Base-by-base conservation (phyloP, 106 monocot species). In the Acanthochlamys bracteata region DNA sequence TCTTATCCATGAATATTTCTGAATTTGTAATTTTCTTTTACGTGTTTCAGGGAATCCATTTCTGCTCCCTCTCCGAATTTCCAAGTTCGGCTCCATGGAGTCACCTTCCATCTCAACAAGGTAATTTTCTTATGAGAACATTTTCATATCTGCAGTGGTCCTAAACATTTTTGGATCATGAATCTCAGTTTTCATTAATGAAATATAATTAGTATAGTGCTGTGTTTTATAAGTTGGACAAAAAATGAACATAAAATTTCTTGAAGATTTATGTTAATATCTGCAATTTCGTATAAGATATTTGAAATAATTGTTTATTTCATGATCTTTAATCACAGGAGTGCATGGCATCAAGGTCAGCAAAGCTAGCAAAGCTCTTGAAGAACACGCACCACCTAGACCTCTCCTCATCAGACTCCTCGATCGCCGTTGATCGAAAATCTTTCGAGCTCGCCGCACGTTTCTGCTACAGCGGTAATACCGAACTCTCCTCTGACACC, bases 381-480 rank as follows among this genome's bases (percentile, higher is more conserved):
- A 16, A 51, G 11, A 11, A 23, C n/a, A 43, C 19, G 11, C 20
- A 13, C 7, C 21, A 62, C 15, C 17, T 66, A 25, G 65, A 58
- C 1, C 73, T 42, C 26, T 17, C 54, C 24, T 25, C 57, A 41
- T n/a, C n/a, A n/a, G n/a, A n/a, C n/a, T n/a, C n/a, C n/a, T n/a
- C n/a, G n/a, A 33, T 51, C 65, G 19, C 61, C 58, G 21, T 69
- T 4, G 65, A 66, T 23, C 17, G 25, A 9, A 17, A 61, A 15
- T 33, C 74, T 25, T 77, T 82, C 66, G 13, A 20, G 21, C 22
- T 71, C 15, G 69, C 42, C 49, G 76, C 19, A 15, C 39, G 45
- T 10, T 82, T 82, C 70, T 82, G 73, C 77, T 70, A 77, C 70
- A 74, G 77, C 55, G 3, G 15, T 3, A 49, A 55, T 3, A 60